Conservation (phyloP, 306 rosid species). For the Notholithocarpus densiflorus region DNA sequence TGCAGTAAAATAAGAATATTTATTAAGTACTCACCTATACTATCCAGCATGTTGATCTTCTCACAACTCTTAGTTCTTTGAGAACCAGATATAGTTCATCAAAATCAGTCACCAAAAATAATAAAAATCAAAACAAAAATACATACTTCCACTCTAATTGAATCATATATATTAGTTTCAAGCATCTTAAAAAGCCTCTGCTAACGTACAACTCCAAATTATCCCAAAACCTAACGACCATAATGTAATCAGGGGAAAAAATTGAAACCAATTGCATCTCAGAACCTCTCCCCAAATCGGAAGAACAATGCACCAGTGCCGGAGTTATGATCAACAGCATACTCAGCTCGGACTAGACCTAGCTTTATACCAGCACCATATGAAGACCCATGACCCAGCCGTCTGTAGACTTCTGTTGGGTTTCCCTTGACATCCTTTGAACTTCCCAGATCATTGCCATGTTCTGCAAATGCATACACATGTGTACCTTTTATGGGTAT, state of each 20-base stretch:
- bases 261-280: slow-evolving; percentile 27
- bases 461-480: slow-evolving; percentile 84
- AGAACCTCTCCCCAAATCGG: slow-evolving; percentile 96
- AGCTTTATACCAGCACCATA: slow-evolving; percentile 85
- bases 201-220: slow-evolving; percentile 23
- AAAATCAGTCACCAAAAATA: not conserved
- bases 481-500: slow-evolving; percentile 78
- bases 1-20: no score
- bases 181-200: slow-evolving; percentile 20
- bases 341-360: slow-evolving; percentile 89
- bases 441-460: slow-evolving; percentile 90
- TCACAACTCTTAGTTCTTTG: no score
- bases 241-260: slow-evolving; percentile 15
- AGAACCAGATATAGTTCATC: not conserved
- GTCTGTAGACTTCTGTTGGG: slow-evolving; percentile 89
- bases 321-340: slow-evolving; percentile 89
- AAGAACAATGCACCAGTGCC: slow-evolving; percentile 89
- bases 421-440: slow-evolving; percentile 91
- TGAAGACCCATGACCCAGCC: slow-evolving; percentile 86
- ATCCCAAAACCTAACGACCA: slow-evolving; percentile 30
- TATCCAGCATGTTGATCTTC: no score
- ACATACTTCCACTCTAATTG: slow-evolving; percentile 22
- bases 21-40: no score
- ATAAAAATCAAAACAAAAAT: not conserved
- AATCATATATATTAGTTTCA: slow-evolving; percentile 21